Evolutionary conservation across 768 basidiomycete genomes (phyloP), one percentile per base, ranked within the genome.

Genomic region (Boletus subcaerulescens): DNA sequence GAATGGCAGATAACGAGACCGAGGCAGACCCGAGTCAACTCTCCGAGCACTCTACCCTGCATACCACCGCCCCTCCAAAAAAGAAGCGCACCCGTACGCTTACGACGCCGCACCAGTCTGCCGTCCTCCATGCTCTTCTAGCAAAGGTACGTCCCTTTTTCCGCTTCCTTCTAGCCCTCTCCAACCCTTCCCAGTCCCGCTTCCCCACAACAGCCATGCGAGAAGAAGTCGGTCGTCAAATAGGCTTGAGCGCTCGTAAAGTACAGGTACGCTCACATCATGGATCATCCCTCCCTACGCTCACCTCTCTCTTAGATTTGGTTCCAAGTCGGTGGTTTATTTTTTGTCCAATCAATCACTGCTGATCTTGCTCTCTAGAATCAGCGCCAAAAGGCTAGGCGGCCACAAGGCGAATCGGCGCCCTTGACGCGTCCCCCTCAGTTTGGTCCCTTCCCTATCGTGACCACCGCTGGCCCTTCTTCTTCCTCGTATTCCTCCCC

Each of bases 121-220:
- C 89, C 13, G 91, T 91, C n/a, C 77, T 93, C 18, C 90, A 92
- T 62, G 87, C 87, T 5, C 79, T 93, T 44, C 80, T 93, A n/a
- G 87, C 89, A 32, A 85, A 92, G 84, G 91, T 92, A 73, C 60
- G 71, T 9, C 49, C 31, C 38, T n/a, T 4, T 3, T 4, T 43
- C 22, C 24, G 32, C 42, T 45, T 42, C 14, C 5, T 14, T 40
- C 18, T 26, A 13, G 35, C 10, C 20, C 35, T 31, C 38, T 29
- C 41, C 18, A 17, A 7, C 47, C 20, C 36, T 12, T 50, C 48
- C 39, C 50, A 94, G 91, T 93, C 92, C 48, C 87, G 89, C 36
- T 93, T 94, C 71, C 91, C 91, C 5, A 89, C 90, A 3, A 93
- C 91, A 3, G 85, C 88, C 11, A 84, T 89, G 81, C 83, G 91